Conservation (phyloP, 129 eudicot species). For the Arctium lappa region DNA sequence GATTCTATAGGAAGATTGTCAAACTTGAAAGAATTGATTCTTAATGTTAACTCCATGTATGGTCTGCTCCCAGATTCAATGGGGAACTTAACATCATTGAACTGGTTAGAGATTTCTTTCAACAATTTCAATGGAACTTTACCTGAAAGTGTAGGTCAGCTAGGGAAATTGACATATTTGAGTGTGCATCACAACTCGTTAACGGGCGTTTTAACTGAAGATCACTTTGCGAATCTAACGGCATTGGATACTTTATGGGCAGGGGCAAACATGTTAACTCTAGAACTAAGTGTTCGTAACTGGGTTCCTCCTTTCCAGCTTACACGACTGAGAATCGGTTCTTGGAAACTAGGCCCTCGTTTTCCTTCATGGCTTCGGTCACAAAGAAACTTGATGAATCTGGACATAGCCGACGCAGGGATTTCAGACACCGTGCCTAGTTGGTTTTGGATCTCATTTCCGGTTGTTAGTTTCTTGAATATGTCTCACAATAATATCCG, state of each 20-base stretch:
- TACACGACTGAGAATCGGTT: not conserved
- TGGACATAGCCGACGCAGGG: conserved; percentile 22
- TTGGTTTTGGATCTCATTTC: conserved; percentile 38
- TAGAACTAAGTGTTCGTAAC: not conserved
- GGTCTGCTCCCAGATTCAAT: conserved; percentile 34
- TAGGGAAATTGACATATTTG: conserved; percentile 15
- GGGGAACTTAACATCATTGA: conserved; percentile 28
- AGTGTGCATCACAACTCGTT: conserved; percentile 23
- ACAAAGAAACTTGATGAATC: conserved; percentile 18
- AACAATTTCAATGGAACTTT: conserved; percentile 36
- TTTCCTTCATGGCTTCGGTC: conserved; percentile 40
- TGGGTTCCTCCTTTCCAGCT: conserved; percentile 45
- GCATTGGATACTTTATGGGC: conserved; percentile 15
- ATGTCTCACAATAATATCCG: conserved; percentile 38
- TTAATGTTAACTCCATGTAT: conserved; percentile 28
- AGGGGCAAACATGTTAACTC: conserved; percentile 25
- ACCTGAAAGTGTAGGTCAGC: conserved; percentile 40
- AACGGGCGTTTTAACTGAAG: conserved; percentile 39
- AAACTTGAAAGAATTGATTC: conserved; percentile 15
- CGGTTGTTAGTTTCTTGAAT: not conserved
- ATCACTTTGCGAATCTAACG: conserved; percentile 39
- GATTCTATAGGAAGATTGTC: conserved; percentile 30
- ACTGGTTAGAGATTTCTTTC: conserved; percentile 13
- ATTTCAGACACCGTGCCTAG: conserved; percentile 30
- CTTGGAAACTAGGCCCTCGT: conserved; percentile 30